phyloP scores from a whole-genome alignment of 1,284 basidiomycete species.

The Sanghuangporus baumii region DNA sequence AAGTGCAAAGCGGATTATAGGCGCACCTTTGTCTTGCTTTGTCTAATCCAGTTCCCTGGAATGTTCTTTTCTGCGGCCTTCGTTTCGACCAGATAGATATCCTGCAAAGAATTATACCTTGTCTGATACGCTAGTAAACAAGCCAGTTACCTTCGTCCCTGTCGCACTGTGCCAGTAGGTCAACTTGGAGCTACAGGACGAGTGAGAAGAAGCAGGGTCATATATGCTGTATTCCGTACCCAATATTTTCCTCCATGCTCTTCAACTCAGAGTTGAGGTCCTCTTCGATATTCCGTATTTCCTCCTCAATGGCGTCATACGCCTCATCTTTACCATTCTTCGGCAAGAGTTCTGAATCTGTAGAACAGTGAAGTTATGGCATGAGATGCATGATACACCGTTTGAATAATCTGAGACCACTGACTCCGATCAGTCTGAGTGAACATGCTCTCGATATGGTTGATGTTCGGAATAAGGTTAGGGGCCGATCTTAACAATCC shows the following conservation, averaged over 20 bases:
- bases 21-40: constrained; percentile 71
- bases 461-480: constrained; percentile 65
- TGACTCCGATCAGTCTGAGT: constrained; percentile 59
- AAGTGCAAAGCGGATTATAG: neutral
- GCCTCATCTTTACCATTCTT: constrained; percentile 76
- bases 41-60: constrained; percentile 83
- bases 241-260: constrained; percentile 53
- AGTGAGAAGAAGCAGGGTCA: constrained; percentile 9
- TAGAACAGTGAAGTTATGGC: constrained; percentile 30
- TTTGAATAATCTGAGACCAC: constrained; percentile 14
- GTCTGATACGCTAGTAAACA: neutral
- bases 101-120: constrained; percentile 37
- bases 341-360: constrained; percentile 66
- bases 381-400: constrained; percentile 10
- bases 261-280: constrained; percentile 64
- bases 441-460: constrained; percentile 73
- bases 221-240: constrained; percentile 33
- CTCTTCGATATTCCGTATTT: constrained; percentile 64
- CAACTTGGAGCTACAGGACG: constrained; percentile 41
- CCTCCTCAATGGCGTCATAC: constrained; percentile 72
- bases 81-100: constrained; percentile 85
- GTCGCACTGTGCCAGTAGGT: constrained; percentile 80
- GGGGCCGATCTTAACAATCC: constrained; percentile 78
- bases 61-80: constrained; percentile 52
- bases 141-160: constrained; percentile 62